Evolutionary conservation across 306 rosid species (phyloP), one percentile per base, ranked within the genome.

Genomic region (Corylus heterophylla): DNA sequence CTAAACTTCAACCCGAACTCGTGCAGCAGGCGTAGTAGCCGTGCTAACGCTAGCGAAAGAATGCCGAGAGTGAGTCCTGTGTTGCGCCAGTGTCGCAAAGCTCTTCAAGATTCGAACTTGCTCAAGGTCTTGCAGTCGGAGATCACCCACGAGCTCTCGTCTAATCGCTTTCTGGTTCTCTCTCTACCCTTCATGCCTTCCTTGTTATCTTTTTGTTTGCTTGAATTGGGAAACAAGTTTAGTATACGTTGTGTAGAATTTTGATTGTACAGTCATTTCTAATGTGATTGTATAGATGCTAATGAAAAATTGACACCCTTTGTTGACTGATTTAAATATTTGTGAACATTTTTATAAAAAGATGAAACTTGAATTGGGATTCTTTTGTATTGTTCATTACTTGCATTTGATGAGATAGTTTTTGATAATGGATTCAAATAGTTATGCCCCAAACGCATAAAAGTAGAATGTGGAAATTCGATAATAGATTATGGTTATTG

Each of bases 61-160:
- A 90, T 92, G 97, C 54, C 78, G 79, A 78, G 75, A 78, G 48
- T 58, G 67, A 82, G 54, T 39, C 71, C 74, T 31, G 1, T 79
- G 2, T 2, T 91, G 62, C 79, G 58, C 35, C 74, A 73, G 70
- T 87, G 87, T 74, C 54, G 80, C 20, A 78, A 84, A 86, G 86
- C 93, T 39, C 50, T 89, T 77, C 79, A 87, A 72, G 92, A 92
- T 82, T 81, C 83, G n/a, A 78, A 89, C 59, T 76, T 94, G 81
- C 75, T 86, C 83, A 85, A 86, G 63, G 76, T 85, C 81, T 74
- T 92, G 69, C 92, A 84, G 48, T 91, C 97, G 42, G 95, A 92
- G 89, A 89, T 94, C 48, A 25, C 75, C 10, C 82, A 86, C 4
- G 97, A 94, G 86, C 95, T 86, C 52, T 45, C 91, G 54, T 78